A percentile compares a stretch with the other conserved stretches of the same genome.
These are phyloP conservation scores for Sclerotinia glacialis DNA, from an alignment of 2,329 filamentous ascomycete genomes.

Conservation along the genomic window DNA sequence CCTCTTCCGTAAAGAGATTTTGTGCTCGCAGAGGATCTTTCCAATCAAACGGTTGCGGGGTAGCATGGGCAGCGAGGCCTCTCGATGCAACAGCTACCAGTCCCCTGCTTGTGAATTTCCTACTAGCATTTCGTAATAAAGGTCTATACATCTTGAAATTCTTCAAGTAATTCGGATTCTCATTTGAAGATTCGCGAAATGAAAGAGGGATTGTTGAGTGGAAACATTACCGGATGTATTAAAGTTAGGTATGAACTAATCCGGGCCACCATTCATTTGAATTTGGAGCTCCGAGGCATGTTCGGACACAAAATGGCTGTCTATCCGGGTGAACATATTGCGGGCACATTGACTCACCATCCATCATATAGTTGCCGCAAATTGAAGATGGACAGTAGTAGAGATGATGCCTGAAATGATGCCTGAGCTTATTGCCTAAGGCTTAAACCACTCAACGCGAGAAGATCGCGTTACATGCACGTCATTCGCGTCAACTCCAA, in stretches of 20 bases:
- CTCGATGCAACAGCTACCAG: slow-evolving; percentile 25
- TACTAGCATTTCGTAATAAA: slow-evolving; percentile 30
- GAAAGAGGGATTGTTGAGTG: background rate
- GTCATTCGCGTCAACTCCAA: slow-evolving; percentile 21
- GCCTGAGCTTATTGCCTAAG: slow-evolving; percentile 1
- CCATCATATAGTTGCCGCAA: too few species aligned
- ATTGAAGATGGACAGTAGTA: too few species aligned
- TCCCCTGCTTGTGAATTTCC: slow-evolving; percentile 31
- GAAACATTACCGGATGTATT: background rate
- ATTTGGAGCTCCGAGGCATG: slow-evolving; percentile 21
- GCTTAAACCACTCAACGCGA: slow-evolving; percentile 24
- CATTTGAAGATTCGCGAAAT: background rate
- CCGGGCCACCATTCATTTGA: slow-evolving; percentile 6
- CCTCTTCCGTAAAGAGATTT: slow-evolving; percentile 82
- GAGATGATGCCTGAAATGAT: background rate
- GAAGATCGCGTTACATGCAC: slow-evolving; percentile 20
- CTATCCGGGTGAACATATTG: background rate
- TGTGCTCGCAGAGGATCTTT: slow-evolving; percentile 77
- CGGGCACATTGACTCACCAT: too few species aligned
- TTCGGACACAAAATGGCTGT: slow-evolving; percentile 15
- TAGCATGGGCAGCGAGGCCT: slow-evolving; percentile 35
- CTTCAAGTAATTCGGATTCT: background rate
- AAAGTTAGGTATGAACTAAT: slow-evolving; percentile 7
- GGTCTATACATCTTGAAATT: slow-evolving; percentile 34
- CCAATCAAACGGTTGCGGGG: slow-evolving; percentile 69